phyloP scores from a whole-genome alignment of 257 asterid genomes.

The Nemophila menziesii region DNA sequence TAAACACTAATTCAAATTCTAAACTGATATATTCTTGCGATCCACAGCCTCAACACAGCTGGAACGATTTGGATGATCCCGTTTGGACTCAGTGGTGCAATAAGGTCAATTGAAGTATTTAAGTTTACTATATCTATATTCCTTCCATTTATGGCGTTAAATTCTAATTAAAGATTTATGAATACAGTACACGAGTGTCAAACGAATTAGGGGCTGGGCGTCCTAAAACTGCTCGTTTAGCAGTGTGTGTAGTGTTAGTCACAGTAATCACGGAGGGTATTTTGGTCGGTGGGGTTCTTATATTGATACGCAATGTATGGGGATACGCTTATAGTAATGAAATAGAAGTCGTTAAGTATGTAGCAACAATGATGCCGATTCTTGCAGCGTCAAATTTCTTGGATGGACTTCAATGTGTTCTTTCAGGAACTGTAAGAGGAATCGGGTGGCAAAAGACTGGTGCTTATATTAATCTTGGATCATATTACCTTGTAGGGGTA shows the following conservation, averaged over 20 bases:
- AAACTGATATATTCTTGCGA: background rate
- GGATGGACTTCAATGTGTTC: slow-evolving; percentile 74
- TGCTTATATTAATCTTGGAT: slow-evolving; percentile 76
- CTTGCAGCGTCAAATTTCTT: slow-evolving; percentile 63
- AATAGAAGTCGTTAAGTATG: slow-evolving; percentile 43
- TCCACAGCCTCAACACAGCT: slow-evolving; percentile 58
- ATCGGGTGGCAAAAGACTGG: slow-evolving; percentile 77
- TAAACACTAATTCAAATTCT: background rate
- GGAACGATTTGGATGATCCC: slow-evolving; percentile 80
- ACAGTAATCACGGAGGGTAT: slow-evolving; percentile 40
- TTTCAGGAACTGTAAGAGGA: slow-evolving; percentile 76
- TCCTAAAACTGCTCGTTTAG: slow-evolving; percentile 49
- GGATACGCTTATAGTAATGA: slow-evolving; percentile 73
- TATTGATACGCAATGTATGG: slow-evolving; percentile 42
- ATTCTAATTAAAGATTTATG: background rate
- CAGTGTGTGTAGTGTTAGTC: slow-evolving; percentile 40
- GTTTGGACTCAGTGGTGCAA: slow-evolving; percentile 68
- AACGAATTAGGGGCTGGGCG: slow-evolving; percentile 73
- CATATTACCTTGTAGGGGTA: slow-evolving; percentile 71
- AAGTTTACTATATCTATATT: slow-evolving; percentile 2
- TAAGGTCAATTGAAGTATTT: slow-evolving; percentile 35
- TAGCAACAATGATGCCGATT: slow-evolving; percentile 61
- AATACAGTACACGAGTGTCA: slow-evolving; percentile 67
- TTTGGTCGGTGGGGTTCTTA: slow-evolving; percentile 31
- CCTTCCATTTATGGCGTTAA: background rate